Base-by-base conservation (phyloP, 2,329 filamentous ascomycete genomes). In the Zasmidium citrigriseum region DNA sequence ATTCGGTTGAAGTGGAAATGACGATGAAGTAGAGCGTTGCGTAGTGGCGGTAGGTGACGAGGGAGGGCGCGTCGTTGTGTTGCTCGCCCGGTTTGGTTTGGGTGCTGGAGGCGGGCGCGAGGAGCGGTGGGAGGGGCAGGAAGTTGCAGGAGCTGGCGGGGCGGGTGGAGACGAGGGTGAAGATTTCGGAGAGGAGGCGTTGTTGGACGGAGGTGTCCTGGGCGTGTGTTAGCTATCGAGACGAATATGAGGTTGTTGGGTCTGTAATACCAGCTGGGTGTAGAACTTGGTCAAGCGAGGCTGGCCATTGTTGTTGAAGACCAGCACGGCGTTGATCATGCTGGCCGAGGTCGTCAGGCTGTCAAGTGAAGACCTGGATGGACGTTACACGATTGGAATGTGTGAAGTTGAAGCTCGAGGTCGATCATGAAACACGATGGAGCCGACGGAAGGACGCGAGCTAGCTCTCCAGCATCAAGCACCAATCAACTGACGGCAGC, bases 261-360 rank as follows among this genome's bases (percentile, higher is more conserved):
- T 20, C 18, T 14, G 12, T 70, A 78, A 60, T 77, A 96, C 93
- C 66, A 99, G 86, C 75, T 98, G 93, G 1, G 93, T 97, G 76
- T 99, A 99, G 82, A 99, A 99, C 72, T 98, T 98, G 69, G 93
- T 98, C 74, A 99, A 84, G 56, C 95, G 89, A 38, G 95, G 93
- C 77, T 99, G 93, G 64, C 95, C 95, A 69, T 93, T 91, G 80
- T 96, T 96, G 73, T 99, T 99, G 82, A 99, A 99, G 74, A 99
- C 93, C 66, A 99, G 83, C 62, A 99, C 93, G 27, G 96, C 95
- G 82, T 96, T 99, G 77, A 99, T 98, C 95, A 99, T 99, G 20
- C 12, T 54, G 48, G 51, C 47, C 44, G 14, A n/a, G 34, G 18
- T n/a, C 4, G 16, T 41, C n/a, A n/a, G n/a, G 34, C 14, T 9